These are phyloP conservation scores for Cicer pinnatifidum DNA, from an alignment of 306 rosid genomes.

Conservation along the genomic window DNA sequence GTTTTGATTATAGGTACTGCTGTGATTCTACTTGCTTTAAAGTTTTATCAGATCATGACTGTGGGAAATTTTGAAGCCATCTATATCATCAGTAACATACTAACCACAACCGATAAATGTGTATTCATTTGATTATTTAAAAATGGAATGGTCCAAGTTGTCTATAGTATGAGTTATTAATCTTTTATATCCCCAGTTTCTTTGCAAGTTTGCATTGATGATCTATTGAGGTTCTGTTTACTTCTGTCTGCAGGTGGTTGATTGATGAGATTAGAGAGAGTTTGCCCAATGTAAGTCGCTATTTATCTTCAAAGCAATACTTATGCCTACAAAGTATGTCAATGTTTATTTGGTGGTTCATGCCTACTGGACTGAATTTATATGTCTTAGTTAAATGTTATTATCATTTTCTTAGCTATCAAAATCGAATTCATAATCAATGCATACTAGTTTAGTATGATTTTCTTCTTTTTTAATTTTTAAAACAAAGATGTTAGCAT, in stretches of 20 bases:
- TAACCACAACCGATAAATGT: slow-evolving; percentile 33
- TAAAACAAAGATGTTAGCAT: slow-evolving; percentile 37
- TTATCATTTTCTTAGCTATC: not conserved
- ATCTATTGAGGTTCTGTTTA: slow-evolving; percentile 39
- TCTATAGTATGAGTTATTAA: not conserved
- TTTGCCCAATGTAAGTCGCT: slow-evolving; percentile 76
- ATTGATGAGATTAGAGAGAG: slow-evolving; percentile 88
- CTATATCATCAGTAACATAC: slow-evolving; percentile 35
- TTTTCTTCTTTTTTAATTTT: slow-evolving; percentile 32
- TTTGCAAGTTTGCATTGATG: slow-evolving; percentile 35
- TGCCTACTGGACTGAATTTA: not conserved
- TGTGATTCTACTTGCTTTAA: slow-evolving; percentile 22
- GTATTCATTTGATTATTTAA: slow-evolving; percentile 21
- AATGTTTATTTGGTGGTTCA: slow-evolving; percentile 26
- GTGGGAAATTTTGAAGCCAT: slow-evolving; percentile 39
- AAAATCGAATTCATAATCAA: not conserved
- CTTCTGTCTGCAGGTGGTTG: slow-evolving; percentile 76
- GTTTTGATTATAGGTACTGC: slow-evolving; percentile 86
- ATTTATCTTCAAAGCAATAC: slow-evolving; percentile 44
- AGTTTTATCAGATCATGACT: slow-evolving; percentile 21
- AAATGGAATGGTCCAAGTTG: slow-evolving; percentile 32
- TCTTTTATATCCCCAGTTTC: slow-evolving; percentile 28
- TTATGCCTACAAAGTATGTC: slow-evolving; percentile 32
- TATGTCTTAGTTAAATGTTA: slow-evolving; percentile 6
- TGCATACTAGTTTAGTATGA: slow-evolving; percentile 12